These are phyloP conservation scores for Bimuria novae-zelandiae DNA, from an alignment of 2,329 filamentous ascomycete genomes.

Conservation along the genomic window DNA sequence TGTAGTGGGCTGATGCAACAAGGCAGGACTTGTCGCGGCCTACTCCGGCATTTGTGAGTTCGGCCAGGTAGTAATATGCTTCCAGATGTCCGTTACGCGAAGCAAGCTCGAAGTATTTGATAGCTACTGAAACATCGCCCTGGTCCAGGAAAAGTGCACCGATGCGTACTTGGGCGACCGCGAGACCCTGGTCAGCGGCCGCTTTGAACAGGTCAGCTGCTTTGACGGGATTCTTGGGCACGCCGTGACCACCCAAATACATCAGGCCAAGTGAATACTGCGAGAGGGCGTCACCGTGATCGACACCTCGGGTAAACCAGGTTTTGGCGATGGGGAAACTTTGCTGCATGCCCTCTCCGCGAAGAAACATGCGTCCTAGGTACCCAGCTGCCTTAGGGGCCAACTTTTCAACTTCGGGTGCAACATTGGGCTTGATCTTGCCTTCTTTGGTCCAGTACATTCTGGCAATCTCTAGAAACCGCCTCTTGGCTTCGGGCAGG, in stretches of 20 bases:
- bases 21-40: slow-evolving; percentile 79
- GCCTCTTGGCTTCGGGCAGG: slow-evolving; percentile 73
- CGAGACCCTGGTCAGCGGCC: slow-evolving; percentile 80
- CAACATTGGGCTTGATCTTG: slow-evolving; percentile 71
- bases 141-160: slow-evolving; percentile 87
- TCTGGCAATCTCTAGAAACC: slow-evolving; percentile 79
- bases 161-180: slow-evolving; percentile 79
- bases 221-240: slow-evolving; percentile 69
- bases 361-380: slow-evolving; percentile 85
- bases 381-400: slow-evolving; percentile 85
- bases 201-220: slow-evolving; percentile 78
- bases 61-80: slow-evolving; percentile 88
- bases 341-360: slow-evolving; percentile 82
- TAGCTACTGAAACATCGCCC: slow-evolving; percentile 78
- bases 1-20: slow-evolving; percentile 80
- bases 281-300: slow-evolving; percentile 77
- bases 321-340: slow-evolving; percentile 74
- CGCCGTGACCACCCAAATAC: slow-evolving; percentile 77
- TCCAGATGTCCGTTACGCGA: slow-evolving; percentile 83
- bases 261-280: slow-evolving; percentile 85
- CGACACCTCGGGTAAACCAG: slow-evolving; percentile 83
- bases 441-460: slow-evolving; percentile 83
- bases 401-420: slow-evolving; percentile 73
- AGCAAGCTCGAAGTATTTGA: slow-evolving; percentile 85
- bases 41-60: slow-evolving; percentile 80